Conservation (phyloP, 1,139 yeast genomes). For the Geotrichum bryndzae region DNA sequence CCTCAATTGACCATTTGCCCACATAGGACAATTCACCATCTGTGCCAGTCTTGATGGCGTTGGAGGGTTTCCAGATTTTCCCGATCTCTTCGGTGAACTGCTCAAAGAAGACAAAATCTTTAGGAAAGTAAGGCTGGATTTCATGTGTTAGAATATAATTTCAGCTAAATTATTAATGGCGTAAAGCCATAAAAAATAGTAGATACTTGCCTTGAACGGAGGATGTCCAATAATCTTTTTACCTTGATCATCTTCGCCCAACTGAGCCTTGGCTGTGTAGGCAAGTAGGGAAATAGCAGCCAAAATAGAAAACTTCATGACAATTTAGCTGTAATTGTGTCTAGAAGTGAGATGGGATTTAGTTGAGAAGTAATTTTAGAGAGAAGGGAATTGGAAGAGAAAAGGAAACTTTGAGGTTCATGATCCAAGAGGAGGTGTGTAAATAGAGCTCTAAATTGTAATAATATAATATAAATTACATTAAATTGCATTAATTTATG, state of each 20-base stretch:
- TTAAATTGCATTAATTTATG: too few relatives aligned
- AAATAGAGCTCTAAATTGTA: background rate
- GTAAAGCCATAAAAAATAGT: background rate
- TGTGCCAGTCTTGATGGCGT: constrained; percentile 46
- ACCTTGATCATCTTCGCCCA: background rate
- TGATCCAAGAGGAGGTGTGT: background rate
- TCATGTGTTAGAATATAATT: background rate
- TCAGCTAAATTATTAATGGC: background rate
- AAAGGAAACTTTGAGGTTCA: background rate
- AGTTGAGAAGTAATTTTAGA: background rate
- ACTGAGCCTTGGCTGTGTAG: constrained; percentile 3
- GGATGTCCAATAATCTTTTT: constrained; percentile 12
- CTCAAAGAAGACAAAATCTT: constrained; percentile 53
- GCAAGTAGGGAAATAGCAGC: constrained; percentile 15
- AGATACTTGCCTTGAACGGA: constrained; percentile 10
- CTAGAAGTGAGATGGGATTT: background rate
- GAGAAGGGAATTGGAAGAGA: background rate
- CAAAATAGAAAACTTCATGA: constrained; percentile 15
- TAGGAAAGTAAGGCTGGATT: constrained; percentile 9
- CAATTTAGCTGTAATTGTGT: background rate
- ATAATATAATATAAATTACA: background rate
- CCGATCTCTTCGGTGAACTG: constrained; percentile 52
- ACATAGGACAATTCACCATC: constrained; percentile 49
- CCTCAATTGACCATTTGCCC: constrained; percentile 73
- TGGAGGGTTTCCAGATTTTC: constrained; percentile 56